Evolutionary conservation across 108 stramenopile genomes (phyloP), one percentile per base, ranked within the genome.

Genomic region (Cyclostephanos invisitatus): DNA sequence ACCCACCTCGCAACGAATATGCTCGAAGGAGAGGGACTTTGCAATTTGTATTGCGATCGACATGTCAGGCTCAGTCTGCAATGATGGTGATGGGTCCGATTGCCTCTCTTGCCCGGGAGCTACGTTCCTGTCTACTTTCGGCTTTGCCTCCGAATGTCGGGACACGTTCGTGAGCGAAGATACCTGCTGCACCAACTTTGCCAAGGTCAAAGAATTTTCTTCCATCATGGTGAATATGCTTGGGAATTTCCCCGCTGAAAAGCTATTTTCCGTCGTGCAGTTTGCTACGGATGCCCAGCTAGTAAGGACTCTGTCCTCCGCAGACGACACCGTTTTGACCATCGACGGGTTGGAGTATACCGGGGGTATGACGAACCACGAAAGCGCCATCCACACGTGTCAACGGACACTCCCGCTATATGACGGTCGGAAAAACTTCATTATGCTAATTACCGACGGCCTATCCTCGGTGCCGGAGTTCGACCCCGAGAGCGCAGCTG

Each of bases 391-490:
- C 18, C 15, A 25, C 10, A 46, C 29, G 1, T 77, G 66, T 50
- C 73, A 67, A 35, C 17, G 22, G 15, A 66, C 51, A 20, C 44
- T 74, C 15, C 24, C 29, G 15, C 32, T 37, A 32, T 48, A 44
- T n/a, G 25, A 51, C 38, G 35, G 18, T 22, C 55, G 55, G 37
- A 62, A 65, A 38, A 77, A 77, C 22, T 64, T 77, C 42, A 77
- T 77, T 55, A 70, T 77, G 62, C 29, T 77, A 17, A 70, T 77
- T 51, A 70, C 76, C 15, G 76, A 77, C 51, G 76, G 76, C 7
- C 9, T 61, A 21, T 62, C 76, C 11, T 36, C 68, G 25, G 49
- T 38, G 7, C 49, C 46, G 4, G 44, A 51, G 24, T 48, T 42
- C 12, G 50, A 70, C 49, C 64, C 77, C 15, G 64, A 66, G 32